Percentiles rank a stretch among this genome's conserved stretches.
Evolutionary conservation across 495 filamentous ascomycete genomes (phyloP).

Genomic region (Penicillium coprophilum): DNA sequence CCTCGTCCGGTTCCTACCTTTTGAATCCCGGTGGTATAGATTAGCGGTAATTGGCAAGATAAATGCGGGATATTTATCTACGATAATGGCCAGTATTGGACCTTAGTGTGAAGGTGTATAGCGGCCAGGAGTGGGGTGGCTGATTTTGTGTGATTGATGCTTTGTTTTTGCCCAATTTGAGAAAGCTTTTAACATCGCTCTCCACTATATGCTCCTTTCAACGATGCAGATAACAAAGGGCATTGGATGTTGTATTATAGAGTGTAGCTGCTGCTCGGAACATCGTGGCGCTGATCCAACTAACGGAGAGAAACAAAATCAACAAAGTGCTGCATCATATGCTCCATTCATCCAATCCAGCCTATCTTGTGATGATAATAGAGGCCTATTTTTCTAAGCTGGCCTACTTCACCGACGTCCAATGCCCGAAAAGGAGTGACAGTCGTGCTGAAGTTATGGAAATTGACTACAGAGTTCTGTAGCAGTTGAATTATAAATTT

Average conservation of each 20-base stretch:
- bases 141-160: no score
- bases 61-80: no score
- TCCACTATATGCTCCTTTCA: no score
- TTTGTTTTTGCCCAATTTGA: no score
- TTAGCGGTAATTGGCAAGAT: not conserved
- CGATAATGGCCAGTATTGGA: no score
- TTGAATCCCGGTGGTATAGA: not conserved
- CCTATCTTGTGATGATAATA: not conserved
- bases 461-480: not conserved
- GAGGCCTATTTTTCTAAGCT: not conserved
- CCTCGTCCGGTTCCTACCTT: constrained; percentile 21
- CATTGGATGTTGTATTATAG: not conserved
- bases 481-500: not conserved
- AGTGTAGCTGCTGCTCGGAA: not conserved
- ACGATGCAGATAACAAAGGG: not conserved
- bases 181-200: no score
- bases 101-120: no score
- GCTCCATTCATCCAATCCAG: not conserved
- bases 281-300: not conserved
- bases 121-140: no score
- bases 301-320: not conserved
- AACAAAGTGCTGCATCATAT: not conserved
- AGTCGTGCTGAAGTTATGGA: not conserved
- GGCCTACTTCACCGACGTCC: not conserved
- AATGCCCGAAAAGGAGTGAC: not conserved